These are phyloP conservation scores for Nymphaea thermarum DNA, from an alignment of 164 flowering plant species.

Conservation along the genomic window DNA sequence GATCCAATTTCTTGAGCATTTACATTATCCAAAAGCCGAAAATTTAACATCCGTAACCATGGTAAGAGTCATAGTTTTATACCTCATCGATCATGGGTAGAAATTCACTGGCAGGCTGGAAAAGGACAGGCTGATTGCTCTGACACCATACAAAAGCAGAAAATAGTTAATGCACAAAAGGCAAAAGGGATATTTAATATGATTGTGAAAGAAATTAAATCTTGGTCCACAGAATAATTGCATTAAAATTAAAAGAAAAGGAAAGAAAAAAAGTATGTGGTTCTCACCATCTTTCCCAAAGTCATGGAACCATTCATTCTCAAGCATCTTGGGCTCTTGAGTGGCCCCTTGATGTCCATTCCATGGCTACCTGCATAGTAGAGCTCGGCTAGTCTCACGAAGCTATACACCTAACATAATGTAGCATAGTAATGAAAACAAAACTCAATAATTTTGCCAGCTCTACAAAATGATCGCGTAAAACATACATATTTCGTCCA, in stretches of 20 bases:
- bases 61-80: neutral
- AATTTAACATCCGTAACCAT: neutral
- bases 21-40: neutral
- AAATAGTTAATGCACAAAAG: neutral
- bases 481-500: too few species aligned
- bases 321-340: conserved; percentile 24
- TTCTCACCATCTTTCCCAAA: neutral
- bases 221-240: neutral
- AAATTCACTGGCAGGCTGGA: conserved; percentile 73
- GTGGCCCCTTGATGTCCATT: conserved; percentile 88
- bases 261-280: neutral
- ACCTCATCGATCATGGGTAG: conserved; percentile 85
- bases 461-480: neutral
- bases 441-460: neutral
- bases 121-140: conserved; percentile 21
- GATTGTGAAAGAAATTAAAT: neutral
- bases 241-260: neutral
- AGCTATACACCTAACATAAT: conserved; percentile 33
- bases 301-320: neutral
- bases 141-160: neutral
- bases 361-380: conserved; percentile 96
- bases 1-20: neutral
- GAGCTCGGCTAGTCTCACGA: conserved; percentile 55
- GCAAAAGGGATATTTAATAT: neutral
- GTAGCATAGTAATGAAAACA: neutral